Conservation (phyloP, 192 early-diverging fungal genomes). For the Gaertneriomyces semiglobifer region DNA sequence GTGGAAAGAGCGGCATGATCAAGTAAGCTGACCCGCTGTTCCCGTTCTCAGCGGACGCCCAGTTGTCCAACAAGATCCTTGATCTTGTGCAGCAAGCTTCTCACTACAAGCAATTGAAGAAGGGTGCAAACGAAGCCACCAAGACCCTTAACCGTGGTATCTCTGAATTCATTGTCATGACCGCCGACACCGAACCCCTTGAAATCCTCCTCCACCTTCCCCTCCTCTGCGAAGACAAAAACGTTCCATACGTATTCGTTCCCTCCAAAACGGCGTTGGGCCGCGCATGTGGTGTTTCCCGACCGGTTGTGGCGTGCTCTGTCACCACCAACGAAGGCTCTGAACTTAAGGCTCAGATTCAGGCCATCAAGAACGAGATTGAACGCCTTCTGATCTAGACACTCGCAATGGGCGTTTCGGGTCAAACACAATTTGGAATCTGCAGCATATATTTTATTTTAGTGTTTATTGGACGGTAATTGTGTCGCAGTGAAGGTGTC, state of each 20-base stretch:
- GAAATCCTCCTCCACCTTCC: slow-evolving; percentile 98
- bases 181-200: slow-evolving; percentile 95
- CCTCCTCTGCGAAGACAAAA: slow-evolving; percentile 98
- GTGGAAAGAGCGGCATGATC: neutral
- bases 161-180: slow-evolving; percentile 98
- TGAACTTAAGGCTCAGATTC: slow-evolving; percentile 91
- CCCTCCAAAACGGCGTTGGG: slow-evolving; percentile 95
- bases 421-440: no score
- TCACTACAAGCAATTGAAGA: slow-evolving; percentile 99
- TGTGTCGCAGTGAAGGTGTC: slow-evolving; percentile 22
- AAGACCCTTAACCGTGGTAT: slow-evolving; percentile 99
- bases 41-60: slow-evolving; percentile 66
- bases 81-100: slow-evolving; percentile 98
- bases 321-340: slow-evolving; percentile 98
- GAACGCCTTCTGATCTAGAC: slow-evolving; percentile 85
- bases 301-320: slow-evolving; percentile 86
- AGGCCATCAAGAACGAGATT: slow-evolving; percentile 84
- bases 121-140: slow-evolving; percentile 99
- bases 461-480: neutral
- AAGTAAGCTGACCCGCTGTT: neutral
- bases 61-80: slow-evolving; percentile 86
- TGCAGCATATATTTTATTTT: neutral
- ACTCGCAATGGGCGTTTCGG: no score
- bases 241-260: slow-evolving; percentile 99
- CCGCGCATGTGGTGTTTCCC: slow-evolving; percentile 95